Percentiles rank a stretch among this genome's conserved stretches.
These are phyloP conservation scores for Diophrys sp. DNA, from an alignment of 73 alveolate genomes.

Conservation along the genomic window DNA sequence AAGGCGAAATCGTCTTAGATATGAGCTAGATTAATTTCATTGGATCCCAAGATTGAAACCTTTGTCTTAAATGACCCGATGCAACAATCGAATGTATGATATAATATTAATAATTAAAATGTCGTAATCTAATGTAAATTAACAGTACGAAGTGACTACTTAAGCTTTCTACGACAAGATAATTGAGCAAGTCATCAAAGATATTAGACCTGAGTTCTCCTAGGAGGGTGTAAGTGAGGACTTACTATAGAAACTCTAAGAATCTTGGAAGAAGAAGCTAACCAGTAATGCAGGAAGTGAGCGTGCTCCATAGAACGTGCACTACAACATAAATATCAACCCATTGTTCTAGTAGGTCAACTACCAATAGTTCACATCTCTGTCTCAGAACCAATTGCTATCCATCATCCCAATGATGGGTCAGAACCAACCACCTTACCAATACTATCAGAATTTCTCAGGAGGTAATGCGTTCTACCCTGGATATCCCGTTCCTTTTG, in stretches of 20 bases:
- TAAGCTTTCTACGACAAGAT: slow-evolving; percentile 22
- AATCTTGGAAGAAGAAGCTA: slow-evolving; percentile 66
- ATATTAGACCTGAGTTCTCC: slow-evolving; percentile 40
- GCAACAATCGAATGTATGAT: too few relatives aligned
- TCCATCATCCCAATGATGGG: background rate
- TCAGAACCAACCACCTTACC: too few relatives aligned
- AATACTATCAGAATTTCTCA: too few relatives aligned
- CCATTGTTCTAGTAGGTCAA: background rate
- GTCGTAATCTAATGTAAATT: too few relatives aligned
- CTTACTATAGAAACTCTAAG: slow-evolving; percentile 45
- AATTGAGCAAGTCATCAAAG: slow-evolving; percentile 55
- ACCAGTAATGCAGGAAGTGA: background rate
- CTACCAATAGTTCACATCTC: background rate
- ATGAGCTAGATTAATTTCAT: too few relatives aligned
- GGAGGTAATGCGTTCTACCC: too few relatives aligned
- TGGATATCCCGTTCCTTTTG: too few relatives aligned
- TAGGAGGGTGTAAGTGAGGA: slow-evolving; percentile 72
- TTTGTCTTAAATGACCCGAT: too few relatives aligned
- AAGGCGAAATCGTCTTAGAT: too few relatives aligned
- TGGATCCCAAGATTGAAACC: too few relatives aligned
- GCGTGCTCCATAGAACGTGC: background rate
- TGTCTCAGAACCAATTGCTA: background rate
- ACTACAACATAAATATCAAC: background rate
- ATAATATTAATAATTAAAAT: too few relatives aligned
- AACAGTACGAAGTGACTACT: background rate